Conservation (phyloP, 208 protist genomes). For the Trypanosoma cruzi region DNA sequence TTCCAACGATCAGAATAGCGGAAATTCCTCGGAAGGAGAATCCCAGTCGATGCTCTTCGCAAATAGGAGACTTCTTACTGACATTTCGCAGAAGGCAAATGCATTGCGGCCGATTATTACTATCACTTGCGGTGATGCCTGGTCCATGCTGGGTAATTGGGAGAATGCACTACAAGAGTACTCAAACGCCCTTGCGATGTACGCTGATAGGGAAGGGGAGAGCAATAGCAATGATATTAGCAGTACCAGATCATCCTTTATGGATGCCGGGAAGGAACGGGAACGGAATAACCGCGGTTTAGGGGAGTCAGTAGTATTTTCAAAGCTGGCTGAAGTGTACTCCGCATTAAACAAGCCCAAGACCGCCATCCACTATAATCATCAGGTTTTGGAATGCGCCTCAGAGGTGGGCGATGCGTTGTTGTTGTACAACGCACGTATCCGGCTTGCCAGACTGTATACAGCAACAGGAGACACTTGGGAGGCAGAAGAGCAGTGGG, state of each 20-base stretch:
- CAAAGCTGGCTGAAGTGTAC: constrained; percentile 80
- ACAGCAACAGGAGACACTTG: constrained; percentile 40
- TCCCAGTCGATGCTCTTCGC: not conserved
- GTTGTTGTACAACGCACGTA: constrained; percentile 76
- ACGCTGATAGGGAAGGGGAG: constrained; percentile 47
- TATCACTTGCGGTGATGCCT: constrained; percentile 73
- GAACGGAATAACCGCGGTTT: constrained; percentile 47
- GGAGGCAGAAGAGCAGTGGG: constrained; percentile 70
- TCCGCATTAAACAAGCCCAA: constrained; percentile 63
- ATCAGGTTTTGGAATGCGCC: constrained; percentile 73
- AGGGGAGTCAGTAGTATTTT: constrained; percentile 68
- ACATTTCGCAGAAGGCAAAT: constrained; percentile 9
- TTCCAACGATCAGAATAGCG: not conserved
- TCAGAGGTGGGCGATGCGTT: constrained; percentile 64
- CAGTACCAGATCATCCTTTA: not conserved
- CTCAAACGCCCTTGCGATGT: constrained; percentile 71
- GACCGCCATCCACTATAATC: constrained; percentile 79
- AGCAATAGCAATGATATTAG: constrained; percentile 7
- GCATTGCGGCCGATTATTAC: constrained; percentile 44
- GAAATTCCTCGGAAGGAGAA: not conserved
- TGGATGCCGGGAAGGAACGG: constrained; percentile 1
- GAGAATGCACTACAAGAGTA: constrained; percentile 84
- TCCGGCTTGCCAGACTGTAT: constrained; percentile 80
- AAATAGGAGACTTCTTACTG: not conserved
- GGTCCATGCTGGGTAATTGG: constrained; percentile 55